Percentiles rank a stretch among this genome's conserved stretches.
phyloP scores from a whole-genome alignment of 2,329 filamentous ascomycete species.

The Amphichorda felina region DNA sequence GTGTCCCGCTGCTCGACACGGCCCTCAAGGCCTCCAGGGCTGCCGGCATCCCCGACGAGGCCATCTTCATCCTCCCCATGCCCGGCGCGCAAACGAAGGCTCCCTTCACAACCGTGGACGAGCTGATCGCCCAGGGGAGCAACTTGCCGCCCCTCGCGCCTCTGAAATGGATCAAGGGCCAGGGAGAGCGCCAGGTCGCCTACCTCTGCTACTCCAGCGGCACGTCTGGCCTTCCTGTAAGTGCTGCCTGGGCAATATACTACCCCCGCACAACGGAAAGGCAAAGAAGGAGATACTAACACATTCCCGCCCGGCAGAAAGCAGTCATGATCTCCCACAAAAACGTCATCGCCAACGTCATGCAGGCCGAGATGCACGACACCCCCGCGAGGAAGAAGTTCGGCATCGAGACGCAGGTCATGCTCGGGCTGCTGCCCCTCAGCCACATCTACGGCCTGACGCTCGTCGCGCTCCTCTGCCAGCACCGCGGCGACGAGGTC shows the following conservation, averaged over 20 bases:
- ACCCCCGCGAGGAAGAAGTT: constrained; percentile 28
- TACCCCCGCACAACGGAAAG: too few species aligned
- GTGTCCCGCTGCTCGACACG: constrained; percentile 50
- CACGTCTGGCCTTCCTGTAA: constrained; percentile 64
- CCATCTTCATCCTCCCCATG: constrained; percentile 58
- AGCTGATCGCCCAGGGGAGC: constrained; percentile 51
- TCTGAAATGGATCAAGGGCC: constrained; percentile 49
- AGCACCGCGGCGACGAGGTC: constrained; percentile 62
- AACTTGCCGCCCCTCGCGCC: constrained; percentile 39
- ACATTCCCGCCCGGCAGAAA: constrained; percentile 41
- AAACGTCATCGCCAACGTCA: constrained; percentile 66
- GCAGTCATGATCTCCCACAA: constrained; percentile 73
- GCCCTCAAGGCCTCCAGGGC: constrained; percentile 53
- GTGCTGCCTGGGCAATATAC: constrained; percentile 12
- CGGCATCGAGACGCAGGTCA: constrained; percentile 26
- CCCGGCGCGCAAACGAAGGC: constrained; percentile 39
- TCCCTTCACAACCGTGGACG: constrained; percentile 51
- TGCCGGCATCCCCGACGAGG: constrained; percentile 48
- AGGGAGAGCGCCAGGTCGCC: constrained; percentile 56
- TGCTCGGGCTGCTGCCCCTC: constrained; percentile 62
- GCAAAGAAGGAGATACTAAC: too few species aligned
- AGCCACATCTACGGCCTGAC: constrained; percentile 76
- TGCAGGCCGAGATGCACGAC: constrained; percentile 45
- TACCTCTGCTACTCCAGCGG: constrained; percentile 75
- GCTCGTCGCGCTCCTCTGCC: constrained; percentile 51